Evolutionary conservation across 169 alveolate genomes (phyloP).

Genomic region (Plasmodium coatneyi): DNA sequence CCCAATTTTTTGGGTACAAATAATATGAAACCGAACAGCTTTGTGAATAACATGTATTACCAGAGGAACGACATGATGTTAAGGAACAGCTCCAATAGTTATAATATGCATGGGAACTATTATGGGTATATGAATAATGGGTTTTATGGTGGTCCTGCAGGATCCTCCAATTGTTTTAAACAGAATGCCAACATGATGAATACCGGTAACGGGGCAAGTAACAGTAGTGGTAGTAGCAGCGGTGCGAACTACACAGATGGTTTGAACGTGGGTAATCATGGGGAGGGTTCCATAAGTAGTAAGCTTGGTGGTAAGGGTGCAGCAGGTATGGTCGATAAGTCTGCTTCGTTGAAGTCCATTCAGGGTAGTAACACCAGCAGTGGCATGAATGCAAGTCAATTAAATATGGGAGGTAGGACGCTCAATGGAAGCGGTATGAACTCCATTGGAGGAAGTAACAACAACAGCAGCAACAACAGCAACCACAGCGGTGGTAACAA

Average conservation of each 20-base stretch:
- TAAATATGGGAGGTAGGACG: not conserved
- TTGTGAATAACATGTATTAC: constrained; percentile 25
- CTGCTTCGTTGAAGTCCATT: constrained; percentile 8
- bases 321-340: constrained; percentile 3
- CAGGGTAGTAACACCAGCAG: not conserved
- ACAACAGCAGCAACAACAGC: not conserved
- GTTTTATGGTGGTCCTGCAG: constrained; percentile 7
- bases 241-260: not conserved
- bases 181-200: constrained; percentile 19
- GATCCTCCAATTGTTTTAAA: constrained; percentile 37
- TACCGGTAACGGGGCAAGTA: not conserved
- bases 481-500: not conserved
- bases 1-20: not conserved
- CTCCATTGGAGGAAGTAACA: not conserved
- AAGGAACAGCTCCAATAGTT: constrained; percentile 30
- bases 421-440: not conserved
- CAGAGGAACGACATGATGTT: constrained; percentile 55
- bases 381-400: not conserved
- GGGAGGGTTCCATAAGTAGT: not conserved
- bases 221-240: not conserved
- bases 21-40: constrained; percentile 19
- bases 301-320: not conserved
- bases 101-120: constrained; percentile 56
- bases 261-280: constrained; percentile 12
- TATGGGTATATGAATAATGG: constrained; percentile 59